phyloP scores from a whole-genome alignment of 2,329 filamentous ascomycete genomes.

The Diaporthe sp. region DNA sequence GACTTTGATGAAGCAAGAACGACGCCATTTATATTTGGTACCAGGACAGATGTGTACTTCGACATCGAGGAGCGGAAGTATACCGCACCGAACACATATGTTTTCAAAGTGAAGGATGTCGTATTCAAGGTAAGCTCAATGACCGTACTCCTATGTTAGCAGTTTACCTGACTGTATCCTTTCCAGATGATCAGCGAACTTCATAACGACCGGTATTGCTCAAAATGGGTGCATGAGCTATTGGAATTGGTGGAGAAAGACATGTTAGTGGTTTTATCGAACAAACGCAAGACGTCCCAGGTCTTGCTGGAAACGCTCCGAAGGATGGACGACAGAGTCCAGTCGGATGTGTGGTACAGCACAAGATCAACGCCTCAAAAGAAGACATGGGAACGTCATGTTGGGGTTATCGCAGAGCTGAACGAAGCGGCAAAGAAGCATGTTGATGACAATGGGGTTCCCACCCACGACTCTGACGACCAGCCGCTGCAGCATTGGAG shows the following conservation, averaged over 20 bases:
- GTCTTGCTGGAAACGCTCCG: background rate
- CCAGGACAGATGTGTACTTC: constrained; percentile 5
- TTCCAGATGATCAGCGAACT: constrained; percentile 17
- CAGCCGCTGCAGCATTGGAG: background rate
- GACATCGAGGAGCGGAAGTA: background rate
- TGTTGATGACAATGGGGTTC: background rate
- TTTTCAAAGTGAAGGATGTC: constrained; percentile 22
- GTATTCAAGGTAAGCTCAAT: background rate
- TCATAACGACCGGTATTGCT: background rate
- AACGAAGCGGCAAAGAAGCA: background rate
- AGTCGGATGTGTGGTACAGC: background rate
- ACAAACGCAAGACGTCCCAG: background rate
- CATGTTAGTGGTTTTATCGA: constrained; percentile 14
- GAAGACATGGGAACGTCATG: background rate
- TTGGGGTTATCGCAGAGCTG: background rate
- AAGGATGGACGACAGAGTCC: background rate
- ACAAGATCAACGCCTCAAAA: background rate
- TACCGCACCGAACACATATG: rapidly evolving
- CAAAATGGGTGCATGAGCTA: background rate
- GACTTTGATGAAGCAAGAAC: background rate
- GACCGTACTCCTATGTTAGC: background rate
- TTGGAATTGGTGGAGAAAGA: background rate
- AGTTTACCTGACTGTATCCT: background rate
- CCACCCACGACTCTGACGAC: background rate
- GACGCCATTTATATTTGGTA: constrained; percentile 14